Conservation (phyloP, 345 rosid genomes). For the rapeseed (Brassica napus) region Da-Ae NC_063448.1:48743501-48744000, state of each 20-base stretch:
- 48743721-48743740: conserved; percentile 77
- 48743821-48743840: conserved; percentile 47
- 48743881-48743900: conserved; percentile 33
- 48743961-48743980: conserved; percentile 41
- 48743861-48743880: conserved; percentile 44
- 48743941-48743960: conserved; percentile 43
- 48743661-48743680: conserved; percentile 84
- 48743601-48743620: conserved; percentile 55
- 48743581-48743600: conserved; percentile 66
- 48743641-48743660: conserved; percentile 51
- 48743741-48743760: conserved; percentile 53
- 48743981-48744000: conserved; percentile 39
- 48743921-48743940: conserved; percentile 35
- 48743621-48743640: conserved; percentile 48
- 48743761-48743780: conserved; percentile 37
- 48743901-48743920: conserved; percentile 39
- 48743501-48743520: conserved; percentile 61
- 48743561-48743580: conserved; percentile 69
- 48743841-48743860: conserved; percentile 41
- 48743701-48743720: conserved; percentile 69
- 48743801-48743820: conserved; percentile 38
- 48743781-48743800: conserved; percentile 27
- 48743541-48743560: conserved; percentile 49
- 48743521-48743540: conserved; percentile 50
- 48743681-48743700: conserved; percentile 72